Evolutionary conservation across 768 basidiomycete genomes (phyloP).

Genomic region (Phylloporus arenicola): DNA sequence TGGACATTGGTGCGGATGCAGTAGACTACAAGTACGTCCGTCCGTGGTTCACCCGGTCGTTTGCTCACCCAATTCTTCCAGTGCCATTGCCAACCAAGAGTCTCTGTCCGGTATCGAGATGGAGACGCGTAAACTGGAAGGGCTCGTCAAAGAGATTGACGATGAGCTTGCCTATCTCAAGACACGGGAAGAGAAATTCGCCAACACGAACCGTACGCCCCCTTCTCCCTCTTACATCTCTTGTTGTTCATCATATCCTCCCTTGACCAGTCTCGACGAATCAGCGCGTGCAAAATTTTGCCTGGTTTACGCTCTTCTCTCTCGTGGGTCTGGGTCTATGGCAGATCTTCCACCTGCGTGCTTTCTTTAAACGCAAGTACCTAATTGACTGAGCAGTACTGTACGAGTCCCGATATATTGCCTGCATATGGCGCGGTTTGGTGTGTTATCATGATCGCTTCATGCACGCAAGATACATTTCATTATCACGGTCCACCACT

Average conservation of each 20-base stretch:
- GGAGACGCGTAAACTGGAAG: slow-evolving; percentile 97
- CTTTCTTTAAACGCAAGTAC: slow-evolving; percentile 96
- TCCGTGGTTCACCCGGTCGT: neutral
- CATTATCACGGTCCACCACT: slow-evolving; percentile 7
- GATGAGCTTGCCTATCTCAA: slow-evolving; percentile 93
- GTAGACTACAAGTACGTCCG: slow-evolving; percentile 94
- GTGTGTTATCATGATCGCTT: neutral
- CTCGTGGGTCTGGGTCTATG: slow-evolving; percentile 80
- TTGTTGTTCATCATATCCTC: neutral
- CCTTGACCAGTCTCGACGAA: slow-evolving; percentile 76
- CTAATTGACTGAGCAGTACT: slow-evolving; percentile 63
- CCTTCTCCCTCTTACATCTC: neutral
- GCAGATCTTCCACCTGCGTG: slow-evolving; percentile 92
- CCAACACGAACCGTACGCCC: slow-evolving; percentile 81
- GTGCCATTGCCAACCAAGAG: slow-evolving; percentile 98
- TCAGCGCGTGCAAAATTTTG: slow-evolving; percentile 85
- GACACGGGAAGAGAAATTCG: slow-evolving; percentile 81
- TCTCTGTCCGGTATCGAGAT: slow-evolving; percentile 92
- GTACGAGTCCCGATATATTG: slow-evolving; percentile 2
- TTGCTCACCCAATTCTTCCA: slow-evolving; percentile 28
- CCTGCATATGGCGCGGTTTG: neutral
- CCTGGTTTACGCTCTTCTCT: slow-evolving; percentile 78
- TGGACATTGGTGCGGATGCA: slow-evolving; percentile 97
- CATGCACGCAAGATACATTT: neutral
- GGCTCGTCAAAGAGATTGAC: slow-evolving; percentile 87